Conservation (phyloP, 1,284 basidiomycete species). For the Xerocomus minutiporus region DNA sequence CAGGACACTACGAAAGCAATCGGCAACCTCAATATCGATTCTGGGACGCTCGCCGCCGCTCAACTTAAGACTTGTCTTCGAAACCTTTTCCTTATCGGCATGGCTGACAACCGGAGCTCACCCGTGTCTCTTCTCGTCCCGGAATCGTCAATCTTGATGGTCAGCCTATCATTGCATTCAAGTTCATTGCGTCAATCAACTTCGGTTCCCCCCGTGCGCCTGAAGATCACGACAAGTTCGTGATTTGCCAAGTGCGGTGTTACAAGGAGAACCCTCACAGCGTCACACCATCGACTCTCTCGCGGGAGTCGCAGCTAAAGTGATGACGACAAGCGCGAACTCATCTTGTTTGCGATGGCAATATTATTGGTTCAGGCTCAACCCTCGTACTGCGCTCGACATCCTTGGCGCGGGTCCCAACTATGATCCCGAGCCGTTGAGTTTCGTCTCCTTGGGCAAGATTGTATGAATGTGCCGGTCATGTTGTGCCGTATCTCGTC, state of each 20-base stretch:
- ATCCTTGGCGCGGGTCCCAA: no score
- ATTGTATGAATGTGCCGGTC: no score
- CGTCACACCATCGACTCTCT: slow-evolving; percentile 91
- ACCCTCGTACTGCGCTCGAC: slow-evolving; percentile 74
- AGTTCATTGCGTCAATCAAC: slow-evolving; percentile 95
- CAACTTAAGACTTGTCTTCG: slow-evolving; percentile 83
- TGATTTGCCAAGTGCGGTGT: slow-evolving; percentile 52
- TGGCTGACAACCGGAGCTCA: slow-evolving; percentile 89
- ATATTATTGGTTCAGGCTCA: slow-evolving; percentile 94
- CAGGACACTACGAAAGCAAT: slow-evolving; percentile 81
- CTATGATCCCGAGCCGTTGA: no score
- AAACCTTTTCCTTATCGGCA: slow-evolving; percentile 89
- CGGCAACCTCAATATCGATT: slow-evolving; percentile 62
- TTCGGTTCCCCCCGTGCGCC: slow-evolving; percentile 81
- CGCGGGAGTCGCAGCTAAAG: slow-evolving; percentile 67
- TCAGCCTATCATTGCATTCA: slow-evolving; percentile 91
- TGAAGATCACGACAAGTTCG: slow-evolving; percentile 93
- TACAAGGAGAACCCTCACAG: slow-evolving; percentile 89
- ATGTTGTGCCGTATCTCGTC: slow-evolving; percentile 62
- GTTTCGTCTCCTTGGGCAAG: no score
- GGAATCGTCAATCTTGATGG: slow-evolving; percentile 88
- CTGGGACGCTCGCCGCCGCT: slow-evolving; percentile 54
- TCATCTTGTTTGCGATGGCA: slow-evolving; percentile 97
- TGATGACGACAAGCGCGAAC: slow-evolving; percentile 97
- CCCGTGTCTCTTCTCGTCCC: slow-evolving; percentile 90